These are phyloP conservation scores for Bipolaris zeicola DNA, from an alignment of 2,329 filamentous ascomycete species.

Conservation along the genomic window DNA sequence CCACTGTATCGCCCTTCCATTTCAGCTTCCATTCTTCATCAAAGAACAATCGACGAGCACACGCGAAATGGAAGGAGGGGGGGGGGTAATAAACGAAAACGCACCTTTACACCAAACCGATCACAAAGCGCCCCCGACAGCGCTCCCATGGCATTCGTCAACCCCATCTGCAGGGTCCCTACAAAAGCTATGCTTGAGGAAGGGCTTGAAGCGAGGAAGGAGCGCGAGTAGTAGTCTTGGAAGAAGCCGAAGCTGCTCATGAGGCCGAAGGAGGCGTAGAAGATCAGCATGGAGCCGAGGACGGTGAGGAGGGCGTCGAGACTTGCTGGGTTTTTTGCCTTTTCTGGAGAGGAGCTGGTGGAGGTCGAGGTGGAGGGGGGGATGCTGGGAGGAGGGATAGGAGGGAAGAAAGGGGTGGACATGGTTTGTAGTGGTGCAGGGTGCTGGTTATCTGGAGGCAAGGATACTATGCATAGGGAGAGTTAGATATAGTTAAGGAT, in stretches of 20 bases:
- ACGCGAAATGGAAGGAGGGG: too few relatives aligned
- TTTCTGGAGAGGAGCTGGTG: slow-evolving; percentile 9
- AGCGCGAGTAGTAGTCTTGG: slow-evolving; percentile 51
- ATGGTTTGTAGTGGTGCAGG: too few relatives aligned
- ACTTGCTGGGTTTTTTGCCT: too few relatives aligned
- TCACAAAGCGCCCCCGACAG: slow-evolving; percentile 68
- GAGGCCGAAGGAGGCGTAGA: slow-evolving; percentile 50
- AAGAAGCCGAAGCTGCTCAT: slow-evolving; percentile 54
- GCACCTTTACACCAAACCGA: slow-evolving; percentile 61
- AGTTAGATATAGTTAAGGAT: too few relatives aligned
- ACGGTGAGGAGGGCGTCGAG: slow-evolving; percentile 40
- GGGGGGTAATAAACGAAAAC: slow-evolving; percentile 10
- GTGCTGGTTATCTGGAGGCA: too few relatives aligned
- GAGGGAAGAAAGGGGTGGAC: too few relatives aligned
- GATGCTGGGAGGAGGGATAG: too few relatives aligned
- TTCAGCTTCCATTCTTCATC: neutral
- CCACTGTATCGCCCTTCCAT: slow-evolving; percentile 25
- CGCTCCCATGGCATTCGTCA: slow-evolving; percentile 61
- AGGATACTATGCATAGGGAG: too few relatives aligned
- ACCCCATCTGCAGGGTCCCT: slow-evolving; percentile 49
- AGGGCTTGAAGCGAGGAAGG: slow-evolving; percentile 41
- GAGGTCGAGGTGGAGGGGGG: too few relatives aligned
- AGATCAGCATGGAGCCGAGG: slow-evolving; percentile 43
- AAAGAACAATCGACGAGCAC: too few relatives aligned
- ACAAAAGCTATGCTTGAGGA: slow-evolving; percentile 52